phyloP scores from a whole-genome alignment of 441 rosid species.

The Manihot esculenta region DNA sequence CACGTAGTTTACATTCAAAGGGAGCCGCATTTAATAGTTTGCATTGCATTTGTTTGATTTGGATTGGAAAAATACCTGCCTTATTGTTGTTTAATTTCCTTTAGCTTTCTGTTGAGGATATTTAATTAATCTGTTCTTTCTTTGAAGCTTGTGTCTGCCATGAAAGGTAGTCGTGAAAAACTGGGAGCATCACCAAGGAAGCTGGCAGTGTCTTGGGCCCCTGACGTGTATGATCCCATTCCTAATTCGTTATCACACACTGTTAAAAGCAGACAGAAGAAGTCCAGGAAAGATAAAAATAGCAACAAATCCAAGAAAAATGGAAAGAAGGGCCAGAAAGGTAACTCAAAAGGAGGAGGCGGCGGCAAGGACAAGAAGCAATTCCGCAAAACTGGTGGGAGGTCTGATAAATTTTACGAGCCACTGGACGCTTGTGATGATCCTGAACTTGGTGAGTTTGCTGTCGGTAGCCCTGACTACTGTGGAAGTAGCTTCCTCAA shows the following conservation, averaged over 20 bases:
- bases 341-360: conserved; percentile 47
- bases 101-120: not conserved
- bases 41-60: no score
- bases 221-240: conserved; percentile 87
- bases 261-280: conserved; percentile 51
- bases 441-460: conserved; percentile 29
- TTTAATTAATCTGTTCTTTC: not conserved
- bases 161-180: conserved; percentile 80
- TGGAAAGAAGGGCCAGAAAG: conserved; percentile 74
- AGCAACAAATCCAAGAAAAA: conserved; percentile 40
- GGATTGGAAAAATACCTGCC: no score
- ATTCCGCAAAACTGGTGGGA: conserved; percentile 31
- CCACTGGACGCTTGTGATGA: conserved; percentile 22
- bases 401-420: conserved; percentile 28
- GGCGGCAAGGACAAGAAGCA: conserved; percentile 69
- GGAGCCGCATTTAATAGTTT: no score
- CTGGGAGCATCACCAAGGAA: conserved; percentile 43
- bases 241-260: conserved; percentile 71
- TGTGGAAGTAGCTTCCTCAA: conserved; percentile 54
- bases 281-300: conserved; percentile 47
- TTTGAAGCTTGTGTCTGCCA: conserved; percentile 56
- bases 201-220: conserved; percentile 76
- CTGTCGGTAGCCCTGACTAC: conserved; percentile 41
- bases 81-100: not conserved
- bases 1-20: no score